phyloP scores from a whole-genome alignment of 2,329 filamentous ascomycete species.

The Balansia obtecta region DNA sequence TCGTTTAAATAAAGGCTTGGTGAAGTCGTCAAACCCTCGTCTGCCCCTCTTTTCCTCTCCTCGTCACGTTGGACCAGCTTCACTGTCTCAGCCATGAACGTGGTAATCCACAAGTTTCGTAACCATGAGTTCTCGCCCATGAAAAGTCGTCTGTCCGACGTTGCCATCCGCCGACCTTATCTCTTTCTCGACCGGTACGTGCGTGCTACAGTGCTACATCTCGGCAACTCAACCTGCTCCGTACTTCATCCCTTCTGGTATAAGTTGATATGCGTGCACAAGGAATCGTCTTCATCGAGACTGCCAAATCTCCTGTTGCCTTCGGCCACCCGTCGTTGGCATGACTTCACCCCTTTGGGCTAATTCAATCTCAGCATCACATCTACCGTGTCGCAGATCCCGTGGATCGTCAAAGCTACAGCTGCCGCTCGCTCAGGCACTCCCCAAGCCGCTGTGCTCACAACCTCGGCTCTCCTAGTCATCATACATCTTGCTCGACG shows the following conservation, averaged over 20 bases:
- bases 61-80: not conserved
- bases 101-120: conserved; percentile 19
- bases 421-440: conserved; percentile 28
- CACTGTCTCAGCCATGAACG: conserved; percentile 14
- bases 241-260: not conserved
- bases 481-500: conserved; percentile 21
- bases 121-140: conserved; percentile 19
- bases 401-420: conserved; percentile 28
- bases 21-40: not conserved
- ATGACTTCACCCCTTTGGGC: not conserved
- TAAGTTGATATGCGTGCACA: not conserved
- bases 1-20: not conserved
- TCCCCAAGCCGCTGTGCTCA: conserved; percentile 25
- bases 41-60: not conserved
- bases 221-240: not conserved
- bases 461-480: conserved; percentile 24
- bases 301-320: not conserved
- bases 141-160: conserved; percentile 1
- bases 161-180: not conserved
- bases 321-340: not conserved
- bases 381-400: conserved; percentile 9
- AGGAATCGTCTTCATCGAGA: not conserved
- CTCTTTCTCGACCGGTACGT: conserved; percentile 1
- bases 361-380: not conserved
- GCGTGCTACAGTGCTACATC: not conserved